Evolutionary conservation across 345 rosid species (phyloP).

Genomic region (Populus nigra): DNA sequence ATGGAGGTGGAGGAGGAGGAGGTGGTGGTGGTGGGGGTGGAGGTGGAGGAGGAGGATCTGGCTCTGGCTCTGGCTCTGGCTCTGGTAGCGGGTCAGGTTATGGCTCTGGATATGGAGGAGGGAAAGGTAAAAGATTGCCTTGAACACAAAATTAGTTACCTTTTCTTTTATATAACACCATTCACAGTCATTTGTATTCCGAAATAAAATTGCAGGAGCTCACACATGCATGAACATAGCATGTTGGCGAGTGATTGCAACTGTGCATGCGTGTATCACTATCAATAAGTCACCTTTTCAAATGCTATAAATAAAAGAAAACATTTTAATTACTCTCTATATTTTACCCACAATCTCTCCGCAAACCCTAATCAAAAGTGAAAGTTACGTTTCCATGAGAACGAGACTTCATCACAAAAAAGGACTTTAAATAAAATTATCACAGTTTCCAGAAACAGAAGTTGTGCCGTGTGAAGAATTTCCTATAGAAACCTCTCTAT

Average conservation of each 20-base stretch:
- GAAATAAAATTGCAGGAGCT: constrained; percentile 26
- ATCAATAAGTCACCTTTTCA: neutral
- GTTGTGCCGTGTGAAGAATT: constrained; percentile 17
- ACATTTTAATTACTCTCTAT: neutral
- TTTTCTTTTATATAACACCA: neutral
- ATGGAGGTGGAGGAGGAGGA: neutral
- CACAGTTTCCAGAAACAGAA: constrained; percentile 6
- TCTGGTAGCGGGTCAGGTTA: constrained; percentile 9
- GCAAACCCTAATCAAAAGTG: neutral
- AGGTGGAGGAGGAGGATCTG: constrained; percentile 25
- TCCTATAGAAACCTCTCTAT: constrained; percentile 26
- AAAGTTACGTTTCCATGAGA: neutral
- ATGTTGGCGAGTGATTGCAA: neutral
- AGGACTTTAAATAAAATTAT: neutral
- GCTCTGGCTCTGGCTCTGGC: constrained; percentile 15
- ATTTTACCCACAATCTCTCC: neutral
- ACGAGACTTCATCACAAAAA: neutral
- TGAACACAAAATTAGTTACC: constrained; percentile 15
- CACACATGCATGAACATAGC: constrained; percentile 3
- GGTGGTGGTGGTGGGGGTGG: neutral
- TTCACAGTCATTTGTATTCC: constrained; percentile 4
- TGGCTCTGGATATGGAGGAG: constrained; percentile 30
- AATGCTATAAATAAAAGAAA: neutral
- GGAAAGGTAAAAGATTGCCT: constrained; percentile 16
- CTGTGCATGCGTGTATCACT: neutral